Conservation (phyloP, 768 basidiomycete species). For the Pilatotrama ljubarskyi region DNA sequence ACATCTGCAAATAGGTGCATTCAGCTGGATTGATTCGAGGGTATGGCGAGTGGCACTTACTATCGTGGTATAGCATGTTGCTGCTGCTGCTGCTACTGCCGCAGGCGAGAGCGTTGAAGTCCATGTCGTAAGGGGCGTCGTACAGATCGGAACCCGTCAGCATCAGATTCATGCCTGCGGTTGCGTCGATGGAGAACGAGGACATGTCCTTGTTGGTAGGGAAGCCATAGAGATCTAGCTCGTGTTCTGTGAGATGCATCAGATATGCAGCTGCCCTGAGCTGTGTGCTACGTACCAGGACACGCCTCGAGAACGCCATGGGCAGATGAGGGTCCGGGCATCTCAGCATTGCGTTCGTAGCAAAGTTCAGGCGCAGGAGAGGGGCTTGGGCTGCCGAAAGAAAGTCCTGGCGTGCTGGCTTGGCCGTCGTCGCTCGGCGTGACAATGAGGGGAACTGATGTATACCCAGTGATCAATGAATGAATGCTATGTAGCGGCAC, state of each 20-base stretch:
- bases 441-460: not conserved
- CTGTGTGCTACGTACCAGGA: too few species aligned
- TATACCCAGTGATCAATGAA: too few species aligned
- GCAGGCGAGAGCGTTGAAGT: not conserved
- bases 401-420: slow-evolving; percentile 8
- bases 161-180: not conserved
- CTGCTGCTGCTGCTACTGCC: not conserved
- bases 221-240: not conserved
- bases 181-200: not conserved
- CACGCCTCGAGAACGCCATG: too few species aligned
- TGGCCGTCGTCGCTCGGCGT: not conserved
- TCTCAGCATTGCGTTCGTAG: too few species aligned
- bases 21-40: too few species aligned
- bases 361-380: not conserved
- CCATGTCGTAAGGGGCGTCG: not conserved
- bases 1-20: not conserved
- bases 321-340: too few species aligned
- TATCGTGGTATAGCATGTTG: not conserved
- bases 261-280: not conserved
- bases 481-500: not conserved
- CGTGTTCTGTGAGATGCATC: not conserved
- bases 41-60: not conserved
- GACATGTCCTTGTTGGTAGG: not conserved
- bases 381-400: slow-evolving; percentile 9
- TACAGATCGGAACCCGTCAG: not conserved